These are phyloP conservation scores for Rhizopus sp. DNA, from an alignment of 371 early-diverging fungal genomes.

Conservation along the genomic window DNA sequence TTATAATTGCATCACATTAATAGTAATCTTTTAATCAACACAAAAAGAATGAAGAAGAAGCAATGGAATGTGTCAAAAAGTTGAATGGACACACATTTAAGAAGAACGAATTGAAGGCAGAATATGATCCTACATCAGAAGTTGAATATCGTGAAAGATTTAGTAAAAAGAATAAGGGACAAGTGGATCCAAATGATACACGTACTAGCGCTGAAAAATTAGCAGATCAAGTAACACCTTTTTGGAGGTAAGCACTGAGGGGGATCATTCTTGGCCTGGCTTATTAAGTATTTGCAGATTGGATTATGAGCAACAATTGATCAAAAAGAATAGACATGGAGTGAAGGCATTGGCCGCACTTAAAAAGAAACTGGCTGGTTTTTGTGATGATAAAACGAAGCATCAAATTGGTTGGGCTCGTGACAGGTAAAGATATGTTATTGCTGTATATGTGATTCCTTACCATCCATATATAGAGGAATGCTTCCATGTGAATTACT, in stretches of 20 bases:
- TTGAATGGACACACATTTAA: constrained; percentile 42
- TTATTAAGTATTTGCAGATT: constrained; percentile 15
- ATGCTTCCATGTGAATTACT: constrained; percentile 47
- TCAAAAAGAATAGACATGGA: constrained; percentile 35
- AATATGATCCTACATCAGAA: constrained; percentile 26
- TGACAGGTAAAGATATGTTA: neutral
- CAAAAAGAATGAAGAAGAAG: constrained; percentile 47
- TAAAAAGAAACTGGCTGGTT: constrained; percentile 28
- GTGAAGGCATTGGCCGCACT: constrained; percentile 26
- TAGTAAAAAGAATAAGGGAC: constrained; percentile 22
- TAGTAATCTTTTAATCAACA: neutral
- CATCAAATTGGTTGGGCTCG: constrained; percentile 37
- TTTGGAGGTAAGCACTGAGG: constrained; percentile 31
- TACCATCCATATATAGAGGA: constrained; percentile 1
- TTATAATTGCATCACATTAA: neutral
- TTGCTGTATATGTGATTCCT: neutral
- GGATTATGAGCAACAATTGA: constrained; percentile 45
- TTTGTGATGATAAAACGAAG: constrained; percentile 17
- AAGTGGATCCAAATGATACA: constrained; percentile 37
- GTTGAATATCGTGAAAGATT: constrained; percentile 33
- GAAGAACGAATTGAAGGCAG: constrained; percentile 34
- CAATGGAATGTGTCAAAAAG: constrained; percentile 35
- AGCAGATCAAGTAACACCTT: constrained; percentile 76
- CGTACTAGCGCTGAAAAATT: constrained; percentile 63
- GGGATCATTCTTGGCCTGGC: neutral